Conservation (phyloP, 2,329 filamentous ascomycete genomes). For the Myriosclerotinia curreyana region DNA sequence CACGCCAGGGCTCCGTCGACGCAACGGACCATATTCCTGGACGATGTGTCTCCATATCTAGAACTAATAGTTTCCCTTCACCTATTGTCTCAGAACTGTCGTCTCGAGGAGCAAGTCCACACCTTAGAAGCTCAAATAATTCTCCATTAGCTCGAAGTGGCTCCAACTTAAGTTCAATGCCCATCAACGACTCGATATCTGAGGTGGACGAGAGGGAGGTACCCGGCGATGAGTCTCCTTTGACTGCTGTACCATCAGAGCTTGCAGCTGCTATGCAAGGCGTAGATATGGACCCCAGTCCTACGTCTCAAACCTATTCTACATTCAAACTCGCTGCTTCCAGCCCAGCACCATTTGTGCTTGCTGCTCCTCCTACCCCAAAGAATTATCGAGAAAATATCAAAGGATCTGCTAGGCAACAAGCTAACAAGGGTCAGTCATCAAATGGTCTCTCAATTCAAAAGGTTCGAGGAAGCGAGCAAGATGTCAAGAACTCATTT, state of each 20-base stretch:
- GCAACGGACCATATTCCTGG: constrained; percentile 26
- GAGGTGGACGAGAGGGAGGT: constrained; percentile 35
- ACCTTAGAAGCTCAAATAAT: constrained; percentile 28
- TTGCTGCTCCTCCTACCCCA: constrained; percentile 33
- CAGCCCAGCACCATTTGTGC: constrained; percentile 30
- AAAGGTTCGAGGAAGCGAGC: constrained; percentile 12
- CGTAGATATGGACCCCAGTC: constrained; percentile 29
- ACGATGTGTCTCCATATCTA: constrained; percentile 27
- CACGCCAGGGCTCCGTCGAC: constrained; percentile 30
- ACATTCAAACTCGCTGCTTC: constrained; percentile 6
- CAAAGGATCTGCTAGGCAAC: constrained; percentile 12
- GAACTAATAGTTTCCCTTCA: constrained; percentile 32
- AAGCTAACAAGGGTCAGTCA: not conserved
- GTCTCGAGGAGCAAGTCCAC: constrained; percentile 32
- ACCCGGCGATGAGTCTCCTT: constrained; percentile 22
- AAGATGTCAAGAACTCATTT: not conserved
- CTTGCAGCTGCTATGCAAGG: constrained; percentile 34
- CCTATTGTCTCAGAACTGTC: constrained; percentile 27
- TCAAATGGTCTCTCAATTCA: not conserved
- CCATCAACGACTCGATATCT: constrained; percentile 34
- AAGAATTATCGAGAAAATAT: constrained; percentile 24
- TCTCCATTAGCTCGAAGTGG: constrained; percentile 33
- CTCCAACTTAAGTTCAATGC: constrained; percentile 29
- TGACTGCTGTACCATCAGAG: constrained; percentile 31
- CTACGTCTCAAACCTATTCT: constrained; percentile 23